Evolutionary conservation across 2,329 filamentous ascomycete genomes (phyloP), one percentile per base, ranked within the genome.

Genomic region (Helicocarpus griseus): DNA sequence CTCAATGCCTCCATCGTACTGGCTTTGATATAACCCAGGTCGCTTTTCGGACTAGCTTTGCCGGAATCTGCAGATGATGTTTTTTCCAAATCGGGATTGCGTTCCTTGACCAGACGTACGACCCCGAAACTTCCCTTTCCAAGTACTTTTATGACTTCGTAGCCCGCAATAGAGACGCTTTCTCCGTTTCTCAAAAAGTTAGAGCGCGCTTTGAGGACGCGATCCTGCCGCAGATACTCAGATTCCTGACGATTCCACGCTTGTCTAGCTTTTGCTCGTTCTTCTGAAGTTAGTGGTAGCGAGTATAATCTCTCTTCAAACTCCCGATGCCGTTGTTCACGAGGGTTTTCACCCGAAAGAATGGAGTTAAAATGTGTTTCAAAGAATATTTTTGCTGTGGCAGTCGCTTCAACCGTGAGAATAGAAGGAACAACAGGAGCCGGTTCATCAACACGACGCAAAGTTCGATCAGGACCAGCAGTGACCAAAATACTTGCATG

Each of bases 51-150:
- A 14, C 33, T 17, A 31, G 45, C 22, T 28, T 22, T 51, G 58
- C 58, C 51, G 24, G 63, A 56, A 17, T 56, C 51, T n/a, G 17
- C 26, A 26, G 51, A 28, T 11, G 38, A 29, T 4, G 61, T 40
- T 14, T 36, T 14, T 14, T 36, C 13, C 13, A 3, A 7, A 3
- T 36, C 45, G 1, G 14, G 13, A 58, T 54, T 57, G 57, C 73
- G 85, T 64, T 90, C 86, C 51, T 82, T 83, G 2, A 97, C 90
- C 33, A 98, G 76, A 43, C 85, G 81, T 14, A 98, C 93, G 22
- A 95, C 84, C 0, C 93, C 91, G 69, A 97, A 98, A 63, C 90
- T 96, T 7, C 93, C 91, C 65, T 93, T 95, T 0, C 93, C 90
- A 4, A 97, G 76, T 17, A 94, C 77, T 58, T 89, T 87, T 28